Percentiles rank a stretch among this genome's conserved stretches.
phyloP scores from a whole-genome alignment of 2,329 filamentous ascomycete species.

The Verticillium nubilum region DNA sequence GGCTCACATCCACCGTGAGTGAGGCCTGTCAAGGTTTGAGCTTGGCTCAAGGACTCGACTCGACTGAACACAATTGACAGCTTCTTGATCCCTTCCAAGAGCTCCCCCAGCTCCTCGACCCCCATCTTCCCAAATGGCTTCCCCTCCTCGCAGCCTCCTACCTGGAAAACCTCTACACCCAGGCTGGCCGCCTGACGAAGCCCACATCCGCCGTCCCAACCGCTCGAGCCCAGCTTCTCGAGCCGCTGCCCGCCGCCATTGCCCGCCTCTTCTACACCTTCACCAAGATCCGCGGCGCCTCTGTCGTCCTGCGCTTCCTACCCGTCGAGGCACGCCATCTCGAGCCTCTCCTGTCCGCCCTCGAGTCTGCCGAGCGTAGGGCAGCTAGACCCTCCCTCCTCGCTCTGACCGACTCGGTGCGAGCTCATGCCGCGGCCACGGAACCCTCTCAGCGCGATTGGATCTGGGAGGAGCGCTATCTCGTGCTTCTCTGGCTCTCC shows the following conservation, averaged over 20 bases:
- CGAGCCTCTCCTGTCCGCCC: constrained; percentile 69
- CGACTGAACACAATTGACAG: constrained; percentile 17
- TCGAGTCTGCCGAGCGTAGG: constrained; percentile 53
- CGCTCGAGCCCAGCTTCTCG: constrained; percentile 35
- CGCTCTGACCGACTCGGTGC: constrained; percentile 2
- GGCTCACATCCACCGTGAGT: constrained; percentile 40
- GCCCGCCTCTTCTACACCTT: constrained; percentile 80
- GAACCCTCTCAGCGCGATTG: constrained; percentile 27
- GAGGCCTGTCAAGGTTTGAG: too few species aligned
- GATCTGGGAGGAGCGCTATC: constrained; percentile 84
- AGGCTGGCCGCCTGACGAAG: constrained; percentile 24
- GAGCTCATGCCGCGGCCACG: neutral
- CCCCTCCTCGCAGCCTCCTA: constrained; percentile 72
- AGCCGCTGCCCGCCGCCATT: constrained; percentile 63
- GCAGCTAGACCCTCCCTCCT: constrained; percentile 4
- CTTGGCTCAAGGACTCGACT: neutral
- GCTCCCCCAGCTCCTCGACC: constrained; percentile 87
- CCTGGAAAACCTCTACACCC: constrained; percentile 55
- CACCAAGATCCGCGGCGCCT: constrained; percentile 91
- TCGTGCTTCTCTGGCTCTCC: constrained; percentile 82
- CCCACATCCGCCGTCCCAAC: constrained; percentile 16
- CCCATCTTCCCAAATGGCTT: constrained; percentile 70
- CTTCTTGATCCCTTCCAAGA: constrained; percentile 88
- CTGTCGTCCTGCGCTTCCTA: constrained; percentile 85
- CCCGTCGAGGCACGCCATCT: constrained; percentile 85